Conservation (phyloP, 2,329 filamentous ascomycete genomes). For the Aspergillus sp. region DNA sequence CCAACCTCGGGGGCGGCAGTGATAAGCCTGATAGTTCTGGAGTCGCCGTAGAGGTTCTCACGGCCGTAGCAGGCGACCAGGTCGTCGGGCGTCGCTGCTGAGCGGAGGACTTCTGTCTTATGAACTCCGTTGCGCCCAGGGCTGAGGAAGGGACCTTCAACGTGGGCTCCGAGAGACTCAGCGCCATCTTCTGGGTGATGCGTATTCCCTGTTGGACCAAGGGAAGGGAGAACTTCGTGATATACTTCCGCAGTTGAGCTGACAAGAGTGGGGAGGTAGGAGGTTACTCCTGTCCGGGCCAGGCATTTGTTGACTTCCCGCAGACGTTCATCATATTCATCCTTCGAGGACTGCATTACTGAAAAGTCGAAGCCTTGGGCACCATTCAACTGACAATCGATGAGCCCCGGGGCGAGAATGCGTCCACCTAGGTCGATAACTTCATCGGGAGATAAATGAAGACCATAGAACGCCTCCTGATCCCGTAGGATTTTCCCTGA, state of each 20-base stretch:
- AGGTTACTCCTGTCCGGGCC: conserved; percentile 78
- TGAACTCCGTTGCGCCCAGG: conserved; percentile 85
- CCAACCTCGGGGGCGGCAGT: conserved; percentile 83
- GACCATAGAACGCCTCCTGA: conserved; percentile 57
- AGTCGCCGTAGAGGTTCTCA: conserved; percentile 56
- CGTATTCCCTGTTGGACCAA: conserved; percentile 67
- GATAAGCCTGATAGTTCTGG: conserved; percentile 67
- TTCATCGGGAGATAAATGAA: conserved; percentile 61
- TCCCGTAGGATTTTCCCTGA: conserved; percentile 80
- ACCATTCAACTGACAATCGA: conserved; percentile 90
- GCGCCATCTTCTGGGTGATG: conserved; percentile 67
- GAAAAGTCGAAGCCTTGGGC: conserved; percentile 94
- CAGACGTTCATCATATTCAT: conserved; percentile 71
- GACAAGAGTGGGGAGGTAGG: conserved; percentile 76
- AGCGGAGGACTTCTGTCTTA: conserved; percentile 68
- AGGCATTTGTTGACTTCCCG: conserved; percentile 69
- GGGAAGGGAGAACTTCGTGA: conserved; percentile 73
- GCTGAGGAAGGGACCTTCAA: conserved; percentile 85
- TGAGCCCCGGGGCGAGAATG: conserved; percentile 81
- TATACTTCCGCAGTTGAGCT: conserved; percentile 82
- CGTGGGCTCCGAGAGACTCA: conserved; percentile 85
- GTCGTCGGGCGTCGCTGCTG: conserved; percentile 64
- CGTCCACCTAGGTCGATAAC: conserved; percentile 78
- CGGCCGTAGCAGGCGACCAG: conserved; percentile 58
- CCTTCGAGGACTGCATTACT: conserved; percentile 64